These are phyloP conservation scores for Scorias spongiosa DNA, from an alignment of 2,329 filamentous ascomycete species.

Conservation along the genomic window DNA sequence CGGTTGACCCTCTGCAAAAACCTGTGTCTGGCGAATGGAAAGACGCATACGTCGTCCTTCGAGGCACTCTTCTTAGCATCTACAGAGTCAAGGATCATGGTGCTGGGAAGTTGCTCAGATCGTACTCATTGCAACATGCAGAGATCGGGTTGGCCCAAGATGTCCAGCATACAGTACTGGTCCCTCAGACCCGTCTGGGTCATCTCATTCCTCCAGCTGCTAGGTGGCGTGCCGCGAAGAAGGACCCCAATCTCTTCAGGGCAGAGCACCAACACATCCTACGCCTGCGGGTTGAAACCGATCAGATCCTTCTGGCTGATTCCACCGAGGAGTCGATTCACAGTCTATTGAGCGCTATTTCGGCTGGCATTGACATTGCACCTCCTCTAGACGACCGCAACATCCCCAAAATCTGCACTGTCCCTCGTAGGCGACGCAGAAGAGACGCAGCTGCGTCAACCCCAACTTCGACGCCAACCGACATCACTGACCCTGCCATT, in stretches of 20 bases:
- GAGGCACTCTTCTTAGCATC: conserved; percentile 53
- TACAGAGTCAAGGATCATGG: conserved; percentile 43
- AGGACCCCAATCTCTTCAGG: conserved; percentile 32
- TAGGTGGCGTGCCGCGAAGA: conserved; percentile 25
- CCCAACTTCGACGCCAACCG: conserved; percentile 9
- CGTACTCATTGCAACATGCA: conserved; percentile 60
- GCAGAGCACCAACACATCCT: conserved; percentile 44
- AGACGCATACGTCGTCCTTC: conserved; percentile 44
- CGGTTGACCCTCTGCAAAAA: conserved; percentile 16
- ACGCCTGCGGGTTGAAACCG: conserved; percentile 55
- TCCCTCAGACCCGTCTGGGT: conserved; percentile 30
- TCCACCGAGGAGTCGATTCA: conserved; percentile 50
- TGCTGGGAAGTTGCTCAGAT: conserved; percentile 45
- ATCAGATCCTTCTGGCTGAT: conserved; percentile 58
- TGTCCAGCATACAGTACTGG: conserved; percentile 42
- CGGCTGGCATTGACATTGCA: conserved; percentile 59
- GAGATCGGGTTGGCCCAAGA: conserved; percentile 62
- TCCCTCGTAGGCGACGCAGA: conserved; percentile 27
- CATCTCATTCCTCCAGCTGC: conserved; percentile 28
- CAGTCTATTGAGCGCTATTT: conserved; percentile 52
- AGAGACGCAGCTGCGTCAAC: conserved; percentile 15
- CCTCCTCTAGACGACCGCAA: conserved; percentile 53
- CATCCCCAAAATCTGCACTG: conserved; percentile 28
- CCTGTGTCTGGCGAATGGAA: conserved; percentile 18
- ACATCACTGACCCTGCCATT: conserved; percentile 21